These are phyloP conservation scores for Aspergillus costaricaensis DNA, from an alignment of 2,329 filamentous ascomycete genomes.

Conservation along the genomic window DNA sequence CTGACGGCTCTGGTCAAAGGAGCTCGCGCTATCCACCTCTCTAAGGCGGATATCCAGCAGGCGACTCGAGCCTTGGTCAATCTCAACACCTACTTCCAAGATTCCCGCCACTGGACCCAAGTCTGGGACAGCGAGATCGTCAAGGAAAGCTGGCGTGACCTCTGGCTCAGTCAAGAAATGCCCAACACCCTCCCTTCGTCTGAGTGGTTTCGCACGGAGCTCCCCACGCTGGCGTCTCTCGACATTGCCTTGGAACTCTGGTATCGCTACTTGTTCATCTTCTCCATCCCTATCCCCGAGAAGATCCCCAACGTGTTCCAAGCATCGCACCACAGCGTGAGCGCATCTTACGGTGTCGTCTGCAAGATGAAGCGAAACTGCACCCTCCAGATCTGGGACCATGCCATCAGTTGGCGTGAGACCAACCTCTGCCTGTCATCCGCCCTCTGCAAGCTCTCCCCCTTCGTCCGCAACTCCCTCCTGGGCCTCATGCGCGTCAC, in stretches of 20 bases:
- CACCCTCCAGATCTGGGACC: slow-evolving; percentile 65
- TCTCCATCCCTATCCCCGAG: slow-evolving; percentile 59
- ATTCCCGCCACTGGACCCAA: slow-evolving; percentile 50
- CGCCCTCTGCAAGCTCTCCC: slow-evolving; percentile 51
- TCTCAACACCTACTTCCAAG: slow-evolving; percentile 54
- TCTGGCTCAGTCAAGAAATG: slow-evolving; percentile 51
- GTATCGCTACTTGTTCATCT: slow-evolving; percentile 55
- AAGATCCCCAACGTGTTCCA: slow-evolving; percentile 63
- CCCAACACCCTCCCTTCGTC: slow-evolving; percentile 39
- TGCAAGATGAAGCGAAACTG: slow-evolving; percentile 63
- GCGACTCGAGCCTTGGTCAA: slow-evolving; percentile 53
- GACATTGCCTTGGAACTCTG: slow-evolving; percentile 43
- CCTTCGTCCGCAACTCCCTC: slow-evolving; percentile 53
- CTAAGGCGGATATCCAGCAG: slow-evolving; percentile 46
- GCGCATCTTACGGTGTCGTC: slow-evolving; percentile 62
- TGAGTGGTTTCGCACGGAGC: slow-evolving; percentile 42
- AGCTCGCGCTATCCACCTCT: slow-evolving; percentile 49
- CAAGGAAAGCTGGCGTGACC: slow-evolving; percentile 48
- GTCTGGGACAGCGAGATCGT: slow-evolving; percentile 52
- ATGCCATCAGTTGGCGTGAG: slow-evolving; percentile 64
- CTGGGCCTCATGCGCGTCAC: slow-evolving; percentile 52
- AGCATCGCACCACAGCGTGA: slow-evolving; percentile 63
- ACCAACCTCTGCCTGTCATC: slow-evolving; percentile 54
- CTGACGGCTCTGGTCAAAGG: slow-evolving; percentile 54
- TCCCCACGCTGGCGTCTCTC: slow-evolving; percentile 40